These are phyloP conservation scores for Saturnispora dispora DNA, from an alignment of 805 yeast genomes.

Conservation along the genomic window DNA sequence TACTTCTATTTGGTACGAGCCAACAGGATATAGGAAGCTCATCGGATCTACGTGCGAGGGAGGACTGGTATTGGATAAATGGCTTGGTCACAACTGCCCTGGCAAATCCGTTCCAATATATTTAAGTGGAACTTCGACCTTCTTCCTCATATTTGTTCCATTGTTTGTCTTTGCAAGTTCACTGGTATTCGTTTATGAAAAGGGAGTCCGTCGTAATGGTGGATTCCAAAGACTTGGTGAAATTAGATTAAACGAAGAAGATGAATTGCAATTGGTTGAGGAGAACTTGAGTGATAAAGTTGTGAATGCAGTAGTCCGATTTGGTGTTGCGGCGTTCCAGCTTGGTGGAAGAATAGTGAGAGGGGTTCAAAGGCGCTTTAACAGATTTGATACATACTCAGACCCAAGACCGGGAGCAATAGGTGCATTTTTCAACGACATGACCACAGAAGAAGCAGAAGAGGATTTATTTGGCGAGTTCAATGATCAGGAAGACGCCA, in stretches of 20 bases:
- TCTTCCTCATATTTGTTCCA: conserved; percentile 50
- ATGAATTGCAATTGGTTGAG: conserved; percentile 42
- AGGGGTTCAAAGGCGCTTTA: conserved; percentile 1
- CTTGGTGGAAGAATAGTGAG: conserved; percentile 9
- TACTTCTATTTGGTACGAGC: conserved; percentile 65
- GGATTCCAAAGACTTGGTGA: conserved; percentile 75
- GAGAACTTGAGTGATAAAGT: conserved; percentile 50
- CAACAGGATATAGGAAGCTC: conserved; percentile 86
- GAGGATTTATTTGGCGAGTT: conserved; percentile 27
- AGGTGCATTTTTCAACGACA: conserved; percentile 24
- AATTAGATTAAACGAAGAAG: conserved; percentile 73
- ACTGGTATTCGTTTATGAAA: conserved; percentile 63
- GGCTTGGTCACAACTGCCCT: conserved; percentile 70
- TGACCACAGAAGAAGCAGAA: conserved; percentile 22
- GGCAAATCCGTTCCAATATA: conserved; percentile 63
- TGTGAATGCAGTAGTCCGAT: conserved; percentile 48
- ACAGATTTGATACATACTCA: conserved; percentile 18
- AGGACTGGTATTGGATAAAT: conserved; percentile 63
- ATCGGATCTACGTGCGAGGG: conserved; percentile 82
- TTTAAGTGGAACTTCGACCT: conserved; percentile 44
- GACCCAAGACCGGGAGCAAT: conserved; percentile 17
- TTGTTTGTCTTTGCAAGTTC: conserved; percentile 43
- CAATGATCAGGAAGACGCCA: conserved; percentile 38
- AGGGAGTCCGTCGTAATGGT: conserved; percentile 72
- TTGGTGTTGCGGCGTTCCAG: conserved; percentile 37